A percentile compares a stretch with the other conserved stretches of the same genome.
phyloP scores from a whole-genome alignment of 495 filamentous ascomycete species.

The Penicillium fimorum region DNA sequence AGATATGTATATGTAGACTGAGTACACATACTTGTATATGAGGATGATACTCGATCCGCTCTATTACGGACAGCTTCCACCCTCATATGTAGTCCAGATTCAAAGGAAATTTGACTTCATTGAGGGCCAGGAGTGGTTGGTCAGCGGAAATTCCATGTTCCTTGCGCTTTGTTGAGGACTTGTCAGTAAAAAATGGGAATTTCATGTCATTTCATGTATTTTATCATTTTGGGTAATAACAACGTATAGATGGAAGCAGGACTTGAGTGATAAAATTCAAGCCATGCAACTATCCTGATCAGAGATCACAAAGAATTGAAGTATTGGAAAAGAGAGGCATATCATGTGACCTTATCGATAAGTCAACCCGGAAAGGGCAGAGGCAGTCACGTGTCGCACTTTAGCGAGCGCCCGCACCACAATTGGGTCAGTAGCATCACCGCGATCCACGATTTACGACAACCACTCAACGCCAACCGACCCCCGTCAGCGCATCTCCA shows the following conservation, averaged over 20 bases:
- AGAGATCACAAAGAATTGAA: background rate
- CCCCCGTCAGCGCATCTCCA: conserved; percentile 49
- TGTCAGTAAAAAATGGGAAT: background rate
- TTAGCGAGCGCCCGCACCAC: conserved; percentile 53
- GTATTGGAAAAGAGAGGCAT: background rate
- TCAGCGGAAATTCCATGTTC: background rate
- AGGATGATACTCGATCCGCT: background rate
- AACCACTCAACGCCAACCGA: conserved; percentile 53
- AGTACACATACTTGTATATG: background rate
- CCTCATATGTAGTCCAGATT: background rate
- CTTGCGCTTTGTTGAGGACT: background rate
- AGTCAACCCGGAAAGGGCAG: conserved; percentile 40
- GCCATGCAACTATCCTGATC: background rate
- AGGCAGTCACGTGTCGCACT: conserved; percentile 41
- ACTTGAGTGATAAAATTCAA: background rate
- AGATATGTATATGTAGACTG: background rate
- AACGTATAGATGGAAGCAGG: background rate
- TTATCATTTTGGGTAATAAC: background rate
- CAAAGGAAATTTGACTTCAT: background rate
- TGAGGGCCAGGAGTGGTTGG: background rate
- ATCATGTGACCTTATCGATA: conserved; percentile 16
- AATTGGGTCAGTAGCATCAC: conserved; percentile 44
- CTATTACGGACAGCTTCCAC: background rate
- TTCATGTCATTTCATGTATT: background rate
- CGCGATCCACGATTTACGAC: conserved; percentile 47